Evolutionary conservation across 2,329 filamentous ascomycete genomes (phyloP), one percentile per base, ranked within the genome.

Genomic region (Paecilomyces sp.): DNA sequence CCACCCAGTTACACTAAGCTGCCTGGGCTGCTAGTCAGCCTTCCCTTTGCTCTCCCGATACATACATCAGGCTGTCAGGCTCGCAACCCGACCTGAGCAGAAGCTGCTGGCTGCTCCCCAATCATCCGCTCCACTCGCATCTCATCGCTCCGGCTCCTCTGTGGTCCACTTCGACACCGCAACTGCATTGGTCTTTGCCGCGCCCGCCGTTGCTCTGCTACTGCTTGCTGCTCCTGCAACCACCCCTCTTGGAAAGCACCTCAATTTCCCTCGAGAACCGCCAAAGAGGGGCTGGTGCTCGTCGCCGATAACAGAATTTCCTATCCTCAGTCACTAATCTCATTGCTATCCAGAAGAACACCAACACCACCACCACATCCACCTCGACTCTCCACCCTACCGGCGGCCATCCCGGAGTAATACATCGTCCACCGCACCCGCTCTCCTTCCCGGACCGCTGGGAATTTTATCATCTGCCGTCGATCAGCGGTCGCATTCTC

Each of bases 401-500:
- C 51, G 57, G 41, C n/a, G 33, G 31, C 36, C 51, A 57, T 55
- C 56, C n/a, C 51, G 12, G 51, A 57, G 56, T 28, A 28, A 28
- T 61, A 55, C 56, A 62, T 58, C 61, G 54, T 57, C 51, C 59
- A 58, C 54, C 56, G 41, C 31, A 52, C 56, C 54, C 41, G 47
- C 59, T 56, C 57, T 24, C 56, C 22, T 66, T 66, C 74, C 74
- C 72, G 70, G 74, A 75, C 74, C 74, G 75, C 75, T 76, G 75
- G 74, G 74, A 73, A 71, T 60, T 30, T 56, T 55, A 57, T 60
- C 58, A 62, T 58, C 57, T 62, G 74, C 72, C 74, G 74, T 76
- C 74, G 73, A 73, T 75, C 73, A 76, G 74, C 74, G 74, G 74
- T 77, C 74, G 68, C 72, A 66, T 68, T 62, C 41, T 47, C 70